Evolutionary conservation across 2,329 filamentous ascomycete species (phyloP).

Genomic region (Hysterium pulicare): DNA sequence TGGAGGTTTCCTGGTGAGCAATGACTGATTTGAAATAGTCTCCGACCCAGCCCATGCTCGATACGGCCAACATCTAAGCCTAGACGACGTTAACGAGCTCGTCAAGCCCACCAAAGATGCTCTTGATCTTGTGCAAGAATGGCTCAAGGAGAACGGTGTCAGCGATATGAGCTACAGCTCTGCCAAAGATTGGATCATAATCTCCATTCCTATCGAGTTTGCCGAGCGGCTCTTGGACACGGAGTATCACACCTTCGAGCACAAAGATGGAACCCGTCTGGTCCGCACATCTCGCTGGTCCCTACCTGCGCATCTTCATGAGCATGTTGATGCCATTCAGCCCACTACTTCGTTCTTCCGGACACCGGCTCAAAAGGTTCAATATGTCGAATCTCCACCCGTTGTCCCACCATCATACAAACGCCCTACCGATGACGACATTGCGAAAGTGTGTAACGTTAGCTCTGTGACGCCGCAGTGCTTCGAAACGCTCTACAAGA

Average conservation of each 20-base stretch:
- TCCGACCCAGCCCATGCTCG: slow-evolving; percentile 53
- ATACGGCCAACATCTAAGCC: slow-evolving; percentile 55
- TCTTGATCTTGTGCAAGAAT: slow-evolving; percentile 52
- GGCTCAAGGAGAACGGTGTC: slow-evolving; percentile 55
- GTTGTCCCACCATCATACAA: slow-evolving; percentile 25
- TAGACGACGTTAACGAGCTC: slow-evolving; percentile 52
- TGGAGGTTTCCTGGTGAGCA: too few relatives aligned
- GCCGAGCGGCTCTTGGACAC: slow-evolving; percentile 53
- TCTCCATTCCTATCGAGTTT: slow-evolving; percentile 50
- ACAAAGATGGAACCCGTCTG: slow-evolving; percentile 51
- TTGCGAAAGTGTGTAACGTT: slow-evolving; percentile 48
- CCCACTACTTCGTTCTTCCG: slow-evolving; percentile 58
- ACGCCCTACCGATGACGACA: slow-evolving; percentile 26
- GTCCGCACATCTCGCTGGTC: slow-evolving; percentile 57
- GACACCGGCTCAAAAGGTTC: slow-evolving; percentile 18
- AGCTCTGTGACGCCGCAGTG: slow-evolving; percentile 53
- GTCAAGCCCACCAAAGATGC: slow-evolving; percentile 54
- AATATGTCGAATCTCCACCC: slow-evolving; percentile 20
- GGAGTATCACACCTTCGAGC: slow-evolving; percentile 51
- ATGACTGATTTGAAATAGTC: slow-evolving; percentile 25
- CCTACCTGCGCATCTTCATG: slow-evolving; percentile 55
- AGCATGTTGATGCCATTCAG: slow-evolving; percentile 58
- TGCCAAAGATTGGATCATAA: slow-evolving; percentile 57
- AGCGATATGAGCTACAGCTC: slow-evolving; percentile 45
- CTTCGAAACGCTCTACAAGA: slow-evolving; percentile 53